Base-by-base conservation (phyloP, 495 filamentous ascomycete genomes). In the Xylaria acuta region DNA sequence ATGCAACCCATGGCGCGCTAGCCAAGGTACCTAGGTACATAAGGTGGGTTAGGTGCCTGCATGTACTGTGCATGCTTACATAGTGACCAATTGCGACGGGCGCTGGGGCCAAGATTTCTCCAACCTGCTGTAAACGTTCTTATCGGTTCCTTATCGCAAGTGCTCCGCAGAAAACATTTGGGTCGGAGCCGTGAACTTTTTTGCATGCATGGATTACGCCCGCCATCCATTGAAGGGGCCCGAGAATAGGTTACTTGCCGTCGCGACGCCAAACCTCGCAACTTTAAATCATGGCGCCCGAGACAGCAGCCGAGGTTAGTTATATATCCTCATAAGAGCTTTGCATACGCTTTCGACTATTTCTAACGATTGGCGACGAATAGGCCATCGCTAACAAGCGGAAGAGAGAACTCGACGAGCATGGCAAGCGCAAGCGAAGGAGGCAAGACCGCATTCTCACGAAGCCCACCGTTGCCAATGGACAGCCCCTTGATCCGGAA, bases 141-240 rank as follows among this genome's bases (percentile, higher is more conserved):
- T 76, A 76, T 78, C 75, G 47, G 27, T 4, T 12, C 30, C 69
- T 76, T 78, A 78, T 78, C 76, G 49, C 18, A 41, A 43, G n/a
- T 22, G 62, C 45, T 63, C 59, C 71, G 54, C 54, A 45, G 63
- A 72, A 70, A 73, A 73, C 56, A 73, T 68, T 59, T 40, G 3
- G 67, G 34, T 32, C 45, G 58, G 22, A 54, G 66, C 59, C 27
- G 58, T 72, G 67, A 66, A 67, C 73, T 69, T 71, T 71, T 73
- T 66, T 71, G 14, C 64, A 56, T 38, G 27, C 53, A 56, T 56
- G 20, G n/a, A 40, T 56, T n/a, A 3, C 40, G 63, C 51, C 63
- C 32, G 40, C 54, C 54, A 49, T 69, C 12, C 43, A 43, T 25
- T 25, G 41, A 47, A 30, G 54, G 67, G 36, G 30, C 43, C 64